These are phyloP conservation scores for Aspergillus olivimuriae DNA, from an alignment of 495 filamentous ascomycete species.

Conservation along the genomic window DNA sequence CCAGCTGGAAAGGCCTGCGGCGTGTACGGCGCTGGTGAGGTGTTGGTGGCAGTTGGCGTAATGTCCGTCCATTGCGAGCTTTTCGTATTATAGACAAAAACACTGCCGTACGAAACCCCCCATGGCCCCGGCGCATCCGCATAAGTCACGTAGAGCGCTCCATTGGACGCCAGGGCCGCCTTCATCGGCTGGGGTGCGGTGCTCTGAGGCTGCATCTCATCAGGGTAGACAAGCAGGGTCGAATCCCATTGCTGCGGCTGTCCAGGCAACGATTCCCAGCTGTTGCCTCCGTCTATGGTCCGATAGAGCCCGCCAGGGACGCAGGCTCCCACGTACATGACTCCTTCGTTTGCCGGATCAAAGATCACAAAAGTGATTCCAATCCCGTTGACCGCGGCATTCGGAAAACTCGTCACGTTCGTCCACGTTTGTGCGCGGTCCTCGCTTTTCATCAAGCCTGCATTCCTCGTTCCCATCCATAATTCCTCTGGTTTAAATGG, in stretches of 20 bases:
- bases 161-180: slow-evolving; percentile 10
- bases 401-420: slow-evolving; percentile 54
- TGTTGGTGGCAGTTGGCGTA: slow-evolving; percentile 9
- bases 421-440: slow-evolving; percentile 50
- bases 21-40: slow-evolving; percentile 9
- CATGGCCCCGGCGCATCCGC: slow-evolving; percentile 13
- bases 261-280: slow-evolving; percentile 10
- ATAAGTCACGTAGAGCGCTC: slow-evolving; percentile 13
- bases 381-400: slow-evolving; percentile 18
- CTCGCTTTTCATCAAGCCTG: slow-evolving; percentile 53
- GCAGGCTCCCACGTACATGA: slow-evolving; percentile 11
- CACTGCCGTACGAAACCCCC: slow-evolving; percentile 8
- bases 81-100: slow-evolving; percentile 10
- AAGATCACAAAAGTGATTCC: slow-evolving; percentile 19
- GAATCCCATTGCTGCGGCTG: slow-evolving; percentile 12
- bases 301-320: slow-evolving; percentile 10
- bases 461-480: slow-evolving; percentile 10
- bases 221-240: slow-evolving; percentile 7
- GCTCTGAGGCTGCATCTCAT: slow-evolving; percentile 11
- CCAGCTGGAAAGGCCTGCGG: slow-evolving; percentile 10
- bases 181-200: slow-evolving; percentile 15
- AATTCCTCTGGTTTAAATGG: slow-evolving; percentile 24
- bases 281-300: slow-evolving; percentile 9
- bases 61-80: slow-evolving; percentile 12
- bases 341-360: slow-evolving; percentile 9